Conservation (phyloP, 192 early-diverging fungal species). For the Rhizophlyctis rosea region DNA sequence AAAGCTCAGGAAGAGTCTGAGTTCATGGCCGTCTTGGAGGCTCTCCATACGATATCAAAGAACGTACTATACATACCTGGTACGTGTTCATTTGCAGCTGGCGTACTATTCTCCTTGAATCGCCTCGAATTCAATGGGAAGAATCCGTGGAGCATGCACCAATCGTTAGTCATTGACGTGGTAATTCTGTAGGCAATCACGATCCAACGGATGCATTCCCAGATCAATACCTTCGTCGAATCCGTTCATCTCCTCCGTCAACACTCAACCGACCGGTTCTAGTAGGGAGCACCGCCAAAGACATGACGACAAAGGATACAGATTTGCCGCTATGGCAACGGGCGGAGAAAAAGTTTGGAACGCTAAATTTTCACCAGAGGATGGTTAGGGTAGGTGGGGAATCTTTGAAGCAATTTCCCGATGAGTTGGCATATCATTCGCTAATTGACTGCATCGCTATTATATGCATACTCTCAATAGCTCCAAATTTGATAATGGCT, state of each 20-base stretch:
- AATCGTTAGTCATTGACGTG: too few species aligned
- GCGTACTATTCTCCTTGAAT: too few species aligned
- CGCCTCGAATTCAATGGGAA: too few species aligned
- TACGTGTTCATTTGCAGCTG: too few species aligned
- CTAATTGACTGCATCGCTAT: too few species aligned
- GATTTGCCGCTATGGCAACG: constrained; percentile 20
- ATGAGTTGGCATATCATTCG: too few species aligned
- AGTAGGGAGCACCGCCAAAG: not conserved
- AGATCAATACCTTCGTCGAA: constrained; percentile 9
- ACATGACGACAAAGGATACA: not conserved
- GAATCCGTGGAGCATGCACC: too few species aligned
- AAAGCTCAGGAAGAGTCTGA: constrained; percentile 19
- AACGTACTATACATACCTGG: constrained; percentile 25
- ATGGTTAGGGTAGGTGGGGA: constrained; percentile 9
- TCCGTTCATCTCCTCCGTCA: too few species aligned
- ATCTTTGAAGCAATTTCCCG: not conserved
- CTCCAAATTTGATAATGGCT: constrained; percentile 19
- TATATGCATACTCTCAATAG: not conserved
- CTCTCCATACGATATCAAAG: not conserved
- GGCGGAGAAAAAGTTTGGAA: constrained; percentile 10
- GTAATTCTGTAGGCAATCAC: constrained; percentile 17
- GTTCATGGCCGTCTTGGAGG: constrained; percentile 14
- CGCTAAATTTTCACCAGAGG: constrained; percentile 22
- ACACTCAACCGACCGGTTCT: not conserved
- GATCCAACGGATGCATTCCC: constrained; percentile 27